Percentiles rank a stretch among this genome's conserved stretches.
Evolutionary conservation across 2,329 filamentous ascomycete genomes (phyloP).

Genomic region (Thermoascus crustaceus): DNA sequence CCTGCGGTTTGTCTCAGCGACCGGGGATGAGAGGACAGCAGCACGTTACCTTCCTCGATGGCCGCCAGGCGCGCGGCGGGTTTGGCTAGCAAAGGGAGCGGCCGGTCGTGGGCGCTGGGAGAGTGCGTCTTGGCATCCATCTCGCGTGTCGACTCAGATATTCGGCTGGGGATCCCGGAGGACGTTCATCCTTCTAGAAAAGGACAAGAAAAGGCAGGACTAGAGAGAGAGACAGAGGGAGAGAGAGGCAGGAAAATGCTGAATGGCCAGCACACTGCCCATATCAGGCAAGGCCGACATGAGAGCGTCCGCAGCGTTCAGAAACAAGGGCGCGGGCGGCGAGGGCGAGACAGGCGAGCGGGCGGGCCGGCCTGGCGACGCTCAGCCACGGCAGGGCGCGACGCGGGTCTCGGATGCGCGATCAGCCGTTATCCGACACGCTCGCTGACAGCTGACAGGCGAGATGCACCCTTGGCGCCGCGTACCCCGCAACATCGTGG

Average conservation of each 20-base stretch:
- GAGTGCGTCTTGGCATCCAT: conserved; percentile 1
- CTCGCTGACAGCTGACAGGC: no score
- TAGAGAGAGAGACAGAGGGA: not conserved
- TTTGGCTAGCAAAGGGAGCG: conserved; percentile 4
- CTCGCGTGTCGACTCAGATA: conserved; percentile 1
- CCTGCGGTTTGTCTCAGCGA: conserved; percentile 7
- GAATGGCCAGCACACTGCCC: conserved; percentile 21
- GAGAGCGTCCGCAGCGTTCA: no score
- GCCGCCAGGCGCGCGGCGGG: conserved; percentile 3
- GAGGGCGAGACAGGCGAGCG: no score
- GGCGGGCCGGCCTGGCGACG: no score
- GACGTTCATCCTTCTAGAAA: conserved; percentile 1
- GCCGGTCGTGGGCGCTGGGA: not conserved
- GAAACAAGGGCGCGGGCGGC: no score
- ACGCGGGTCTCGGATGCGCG: no score
- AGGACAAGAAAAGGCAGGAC: not conserved
- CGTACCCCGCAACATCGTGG: no score
- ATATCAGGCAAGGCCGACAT: conserved; percentile 19
- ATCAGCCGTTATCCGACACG: no score
- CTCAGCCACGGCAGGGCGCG: no score
- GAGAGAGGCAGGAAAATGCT: conserved; percentile 11
- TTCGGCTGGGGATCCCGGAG: not conserved
- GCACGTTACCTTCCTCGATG: not conserved
- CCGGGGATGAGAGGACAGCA: conserved; percentile 2
- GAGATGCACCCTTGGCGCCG: no score